These are phyloP conservation scores for Colletotrichum sp. DNA, from an alignment of 2,329 filamentous ascomycete species.

Conservation along the genomic window DNA sequence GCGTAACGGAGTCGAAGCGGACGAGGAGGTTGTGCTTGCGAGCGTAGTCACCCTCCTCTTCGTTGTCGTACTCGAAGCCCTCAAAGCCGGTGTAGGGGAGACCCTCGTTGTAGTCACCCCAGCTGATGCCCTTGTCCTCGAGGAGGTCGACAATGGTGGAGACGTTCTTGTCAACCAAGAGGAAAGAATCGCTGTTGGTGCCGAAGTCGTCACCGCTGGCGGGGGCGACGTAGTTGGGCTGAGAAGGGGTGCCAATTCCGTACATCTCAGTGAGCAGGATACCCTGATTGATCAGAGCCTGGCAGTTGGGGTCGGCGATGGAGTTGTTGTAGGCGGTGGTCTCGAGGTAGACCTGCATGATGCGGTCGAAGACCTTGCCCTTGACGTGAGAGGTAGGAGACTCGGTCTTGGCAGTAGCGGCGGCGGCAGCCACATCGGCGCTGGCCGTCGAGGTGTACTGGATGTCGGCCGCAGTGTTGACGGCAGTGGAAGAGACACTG, in stretches of 20 bases:
- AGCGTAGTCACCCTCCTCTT: neutral
- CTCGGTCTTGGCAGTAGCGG: conserved; percentile 64
- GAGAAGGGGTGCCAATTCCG: conserved; percentile 65
- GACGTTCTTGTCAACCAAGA: conserved; percentile 62
- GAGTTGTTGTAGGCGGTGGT: conserved; percentile 75
- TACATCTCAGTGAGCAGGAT: conserved; percentile 39
- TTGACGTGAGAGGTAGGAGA: conserved; percentile 68
- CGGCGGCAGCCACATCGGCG: conserved; percentile 56
- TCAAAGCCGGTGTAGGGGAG: conserved; percentile 31
- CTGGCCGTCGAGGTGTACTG: conserved; percentile 57
- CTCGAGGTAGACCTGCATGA: conserved; percentile 78
- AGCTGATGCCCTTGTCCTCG: conserved; percentile 32
- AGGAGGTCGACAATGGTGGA: conserved; percentile 37
- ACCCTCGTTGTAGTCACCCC: conserved; percentile 37
- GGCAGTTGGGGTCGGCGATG: conserved; percentile 54
- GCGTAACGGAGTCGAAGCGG: neutral
- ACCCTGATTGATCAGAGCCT: conserved; percentile 32
- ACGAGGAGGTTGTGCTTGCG: conserved; percentile 8
- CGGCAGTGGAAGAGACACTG: neutral
- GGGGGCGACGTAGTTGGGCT: conserved; percentile 71
- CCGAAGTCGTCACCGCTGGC: conserved; percentile 70
- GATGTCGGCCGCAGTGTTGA: neutral
- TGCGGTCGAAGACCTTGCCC: conserved; percentile 76
- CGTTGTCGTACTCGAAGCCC: neutral
- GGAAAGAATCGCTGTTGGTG: conserved; percentile 66